These are phyloP conservation scores for Cladophialophora chaetospira DNA, from an alignment of 2,329 filamentous ascomycete species.

Conservation along the genomic window DNA sequence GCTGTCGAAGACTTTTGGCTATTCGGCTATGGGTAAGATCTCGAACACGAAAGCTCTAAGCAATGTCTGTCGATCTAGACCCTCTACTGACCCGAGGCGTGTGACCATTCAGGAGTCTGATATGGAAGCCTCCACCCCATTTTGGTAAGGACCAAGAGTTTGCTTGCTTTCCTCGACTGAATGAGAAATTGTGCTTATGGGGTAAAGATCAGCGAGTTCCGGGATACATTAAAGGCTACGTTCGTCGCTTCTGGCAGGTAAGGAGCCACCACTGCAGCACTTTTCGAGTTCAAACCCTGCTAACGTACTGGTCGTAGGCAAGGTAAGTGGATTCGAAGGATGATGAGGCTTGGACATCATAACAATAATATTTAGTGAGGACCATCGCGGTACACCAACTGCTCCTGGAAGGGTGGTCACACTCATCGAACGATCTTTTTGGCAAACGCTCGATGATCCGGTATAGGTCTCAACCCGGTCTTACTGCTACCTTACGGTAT, in stretches of 20 bases:
- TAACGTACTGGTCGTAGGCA: constrained; percentile 26
- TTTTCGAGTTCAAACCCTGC: not conserved
- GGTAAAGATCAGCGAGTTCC: constrained; percentile 74
- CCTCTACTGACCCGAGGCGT: constrained; percentile 13
- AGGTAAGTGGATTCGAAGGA: constrained; percentile 25
- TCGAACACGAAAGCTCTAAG: not conserved
- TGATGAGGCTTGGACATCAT: constrained; percentile 8
- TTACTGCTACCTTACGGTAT: constrained; percentile 19
- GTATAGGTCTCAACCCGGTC: constrained; percentile 38
- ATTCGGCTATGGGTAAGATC: constrained; percentile 84
- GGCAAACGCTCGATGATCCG: constrained; percentile 72
- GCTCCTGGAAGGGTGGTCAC: constrained; percentile 90
- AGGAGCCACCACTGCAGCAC: constrained; percentile 38
- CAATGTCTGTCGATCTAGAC: not conserved
- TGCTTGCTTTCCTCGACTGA: not conserved
- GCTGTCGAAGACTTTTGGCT: constrained; percentile 78
- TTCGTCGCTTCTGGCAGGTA: constrained; percentile 97
- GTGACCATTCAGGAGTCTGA: constrained; percentile 69
- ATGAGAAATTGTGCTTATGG: constrained; percentile 8
- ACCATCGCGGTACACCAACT: constrained; percentile 89
- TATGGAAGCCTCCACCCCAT: constrained; percentile 97
- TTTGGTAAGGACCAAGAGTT: constrained; percentile 66
- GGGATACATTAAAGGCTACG: constrained; percentile 90
- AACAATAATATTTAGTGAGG: constrained; percentile 62
- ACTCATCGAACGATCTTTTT: constrained; percentile 80